Evolutionary conservation across 2,329 filamentous ascomycete species (phyloP).

Genomic region (Hypoxylon sp.): DNA sequence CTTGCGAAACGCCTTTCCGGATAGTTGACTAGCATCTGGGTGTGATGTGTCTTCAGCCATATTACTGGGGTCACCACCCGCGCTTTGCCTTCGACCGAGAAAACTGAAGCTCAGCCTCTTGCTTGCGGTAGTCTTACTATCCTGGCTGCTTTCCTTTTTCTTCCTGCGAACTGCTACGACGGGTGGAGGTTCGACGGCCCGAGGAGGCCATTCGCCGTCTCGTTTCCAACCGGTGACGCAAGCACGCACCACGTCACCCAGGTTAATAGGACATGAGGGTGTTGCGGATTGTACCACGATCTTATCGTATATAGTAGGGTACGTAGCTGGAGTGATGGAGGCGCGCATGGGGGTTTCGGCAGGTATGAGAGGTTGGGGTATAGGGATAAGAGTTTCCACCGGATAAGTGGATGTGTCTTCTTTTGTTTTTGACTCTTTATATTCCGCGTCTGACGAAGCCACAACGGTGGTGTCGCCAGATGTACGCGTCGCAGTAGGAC

Average conservation of each 20-base stretch:
- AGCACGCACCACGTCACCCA: constrained; percentile 81
- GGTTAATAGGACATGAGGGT: constrained; percentile 89
- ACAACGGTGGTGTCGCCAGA: constrained; percentile 55
- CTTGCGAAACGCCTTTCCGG: constrained; percentile 51
- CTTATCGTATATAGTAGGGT: constrained; percentile 89
- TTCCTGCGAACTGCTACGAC: constrained; percentile 57
- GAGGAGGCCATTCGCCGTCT: constrained; percentile 92
- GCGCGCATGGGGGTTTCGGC: constrained; percentile 80
- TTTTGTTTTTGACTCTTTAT: constrained; percentile 56
- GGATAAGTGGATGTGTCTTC: constrained; percentile 60
- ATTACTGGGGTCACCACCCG: constrained; percentile 38
- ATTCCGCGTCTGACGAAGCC: constrained; percentile 59
- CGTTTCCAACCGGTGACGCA: constrained; percentile 93
- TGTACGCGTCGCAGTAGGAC: constrained; percentile 49
- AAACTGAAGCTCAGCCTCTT: constrained; percentile 64
- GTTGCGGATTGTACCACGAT: constrained; percentile 84
- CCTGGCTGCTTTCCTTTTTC: constrained; percentile 51
- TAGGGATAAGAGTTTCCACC: constrained; percentile 75
- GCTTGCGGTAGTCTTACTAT: constrained; percentile 48
- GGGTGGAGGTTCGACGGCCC: constrained; percentile 60
- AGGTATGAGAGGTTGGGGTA: constrained; percentile 80
- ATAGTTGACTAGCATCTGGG: constrained; percentile 10
- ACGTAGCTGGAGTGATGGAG: constrained; percentile 79
- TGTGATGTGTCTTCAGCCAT: constrained; percentile 28
- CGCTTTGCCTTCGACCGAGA: constrained; percentile 56